Evolutionary conservation across 2,329 filamentous ascomycete genomes (phyloP), one percentile per base, ranked within the genome.

Genomic region (Calonectria pseudoturangicola): DNA sequence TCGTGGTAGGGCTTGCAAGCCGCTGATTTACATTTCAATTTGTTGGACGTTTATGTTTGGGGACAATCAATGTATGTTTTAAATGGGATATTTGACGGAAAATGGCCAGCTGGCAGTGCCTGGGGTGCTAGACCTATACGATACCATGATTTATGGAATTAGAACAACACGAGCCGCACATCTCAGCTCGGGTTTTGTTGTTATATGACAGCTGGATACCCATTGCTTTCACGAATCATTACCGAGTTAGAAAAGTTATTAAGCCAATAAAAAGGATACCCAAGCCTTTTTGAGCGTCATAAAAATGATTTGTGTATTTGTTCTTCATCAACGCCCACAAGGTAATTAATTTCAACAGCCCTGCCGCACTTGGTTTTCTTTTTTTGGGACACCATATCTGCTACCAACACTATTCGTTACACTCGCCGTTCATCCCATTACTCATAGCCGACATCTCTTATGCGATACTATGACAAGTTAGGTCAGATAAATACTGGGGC

Each of bases 1-100:
- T 83, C 63, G 75, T 90, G 15, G 72, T 84, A 12, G 66, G 54
- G 18, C 71, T 86, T 50, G 82, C 86, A 28, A 78, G 74, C 16
- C 77, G 75, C 75, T 80, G 72, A 72, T 36, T 25, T 58, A 33
- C 12, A 66, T 45, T 43, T 41, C n/a, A 18, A 2, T 27, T 27
- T 54, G 63, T 54, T 47, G n/a, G n/a, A 67, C 36, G 51, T 54
- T 62, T 51, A 54, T 25, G 68, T 47, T 47, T 63, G 30, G 27
- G 47, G 25, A 16, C 9, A 4, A 12, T 33, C 9, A 2, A 12
- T 33, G 13, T 56, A 36, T 56, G 33, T 56, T 56, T 30, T n/a
- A 51, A 36, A 56, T 13, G 18, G 30, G n/a, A 25, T 12, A 36
- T 36, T 36, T 56, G 30, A 56, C 33, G 10, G 15, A 56, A 56